These are phyloP conservation scores for Glycine tomentella DNA, from an alignment of 306 rosid genomes.

Conservation along the genomic window DNA sequence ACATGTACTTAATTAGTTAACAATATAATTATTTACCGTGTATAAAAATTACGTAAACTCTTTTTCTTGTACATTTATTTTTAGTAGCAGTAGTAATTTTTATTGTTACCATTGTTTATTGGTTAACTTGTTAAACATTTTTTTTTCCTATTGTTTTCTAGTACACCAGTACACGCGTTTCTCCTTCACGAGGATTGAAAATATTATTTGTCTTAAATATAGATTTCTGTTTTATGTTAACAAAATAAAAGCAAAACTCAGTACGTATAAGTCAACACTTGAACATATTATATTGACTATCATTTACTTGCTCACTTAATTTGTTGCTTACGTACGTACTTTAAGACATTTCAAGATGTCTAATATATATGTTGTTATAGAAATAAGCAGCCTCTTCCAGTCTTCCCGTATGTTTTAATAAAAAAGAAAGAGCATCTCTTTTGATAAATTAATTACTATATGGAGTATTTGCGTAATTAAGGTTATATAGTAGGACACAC, in stretches of 20 bases:
- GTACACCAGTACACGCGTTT: too few species aligned
- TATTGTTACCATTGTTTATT: too few species aligned
- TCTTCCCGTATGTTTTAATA: not conserved
- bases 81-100: too few species aligned
- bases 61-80: too few species aligned
- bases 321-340: not conserved
- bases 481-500: conserved; percentile 9
- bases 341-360: not conserved
- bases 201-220: not conserved
- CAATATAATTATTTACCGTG: too few species aligned
- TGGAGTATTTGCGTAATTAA: not conserved
- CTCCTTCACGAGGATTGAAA: too few species aligned
- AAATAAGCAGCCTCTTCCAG: not conserved
- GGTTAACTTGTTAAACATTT: too few species aligned
- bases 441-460: not conserved
- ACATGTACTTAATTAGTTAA: too few species aligned
- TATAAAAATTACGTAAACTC: too few species aligned
- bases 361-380: not conserved
- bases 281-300: not conserved
- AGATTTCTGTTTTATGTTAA: not conserved
- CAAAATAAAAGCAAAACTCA: not conserved
- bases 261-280: conserved; percentile 5
- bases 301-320: not conserved
- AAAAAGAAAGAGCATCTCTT: not conserved
- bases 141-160: too few species aligned